Evolutionary conservation across 2,329 filamentous ascomycete genomes (phyloP), one percentile per base, ranked within the genome.

Genomic region (Emydomyces testavorans): DNA sequence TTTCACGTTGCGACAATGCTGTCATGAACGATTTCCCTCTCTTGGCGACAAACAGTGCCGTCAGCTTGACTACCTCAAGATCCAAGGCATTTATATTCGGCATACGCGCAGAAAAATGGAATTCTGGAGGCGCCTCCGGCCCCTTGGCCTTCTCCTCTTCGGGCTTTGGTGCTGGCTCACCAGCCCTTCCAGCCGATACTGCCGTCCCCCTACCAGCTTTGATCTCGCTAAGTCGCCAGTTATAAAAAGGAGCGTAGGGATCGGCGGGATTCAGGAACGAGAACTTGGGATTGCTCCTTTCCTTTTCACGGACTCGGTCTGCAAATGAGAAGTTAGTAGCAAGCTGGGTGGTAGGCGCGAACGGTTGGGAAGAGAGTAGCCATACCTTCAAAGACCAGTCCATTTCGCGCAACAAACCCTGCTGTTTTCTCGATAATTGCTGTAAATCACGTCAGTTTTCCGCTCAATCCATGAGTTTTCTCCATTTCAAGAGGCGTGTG

Each of bases 21-120:
- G 88, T 95, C 78, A 94, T 86, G 69, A 92, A 98, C 52, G 83
- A 81, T 52, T 89, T 82, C 11, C 92, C 92, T 60, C 94, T 90
- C 67, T 90, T 89, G 45, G 92, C 92, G 42, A 90, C 87, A 66
- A 92, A 95, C 21, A 94, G 73, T 16, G 92, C 92, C 29, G 90
- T 94, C 60, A 94, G 68, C 53, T 75, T 77, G 50, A 81, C 70
- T 20, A 82, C 73, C 46, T 81, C 79, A 52, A 96, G 71, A 73
- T 98, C 92, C 66, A 94, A 85, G 54, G 93, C 87, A 67, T 83
- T 94, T 69, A 98, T 94, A 57, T 89, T 90, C 50, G 92, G 92
- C 86, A 96, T 94, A 63, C 89, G 84, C 57, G 92, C 89, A 48
- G 87, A 94, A 70, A 95, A 98, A 57, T 85, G 79, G 61, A 93